phyloP scores from a whole-genome alignment of 129 eudicot species.

The Flaveria robusta region DNA sequence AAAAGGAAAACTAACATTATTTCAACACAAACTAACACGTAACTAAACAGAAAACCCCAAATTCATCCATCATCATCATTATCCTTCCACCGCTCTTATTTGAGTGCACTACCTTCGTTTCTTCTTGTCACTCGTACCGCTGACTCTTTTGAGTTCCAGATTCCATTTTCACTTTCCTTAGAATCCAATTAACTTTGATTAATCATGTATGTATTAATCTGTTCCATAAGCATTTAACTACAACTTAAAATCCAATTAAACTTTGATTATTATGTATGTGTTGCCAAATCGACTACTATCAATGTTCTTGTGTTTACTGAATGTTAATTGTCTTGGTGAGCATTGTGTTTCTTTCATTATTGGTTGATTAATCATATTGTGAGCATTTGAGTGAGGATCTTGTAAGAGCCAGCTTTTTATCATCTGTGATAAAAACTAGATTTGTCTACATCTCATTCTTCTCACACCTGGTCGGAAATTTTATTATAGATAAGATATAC shows the following conservation, averaged over 20 bases:
- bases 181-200: background rate
- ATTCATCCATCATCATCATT: conserved; percentile 27
- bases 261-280: no score
- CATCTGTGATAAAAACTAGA: no score
- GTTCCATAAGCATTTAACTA: background rate
- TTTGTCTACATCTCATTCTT: no score
- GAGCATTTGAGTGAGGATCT: no score
- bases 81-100: conserved; percentile 42
- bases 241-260: background rate
- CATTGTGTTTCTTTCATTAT: no score
- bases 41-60: conserved; percentile 19
- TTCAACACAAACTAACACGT: conserved; percentile 27
- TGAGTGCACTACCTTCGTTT: conserved; percentile 20
- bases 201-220: background rate
- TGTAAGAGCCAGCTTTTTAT: no score
- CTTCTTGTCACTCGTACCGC: conserved; percentile 32
- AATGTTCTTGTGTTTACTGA: no score
- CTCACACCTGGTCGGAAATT: no score
- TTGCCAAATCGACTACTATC: no score
- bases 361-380: no score
- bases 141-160: conserved; percentile 25
- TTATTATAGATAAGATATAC: no score
- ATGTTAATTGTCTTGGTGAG: no score
- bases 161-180: conserved; percentile 10
- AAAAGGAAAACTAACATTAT: background rate